These are phyloP conservation scores for Pedinophyceae sp. DNA, from an alignment of 139 green algal species.

Conservation along the genomic window DNA sequence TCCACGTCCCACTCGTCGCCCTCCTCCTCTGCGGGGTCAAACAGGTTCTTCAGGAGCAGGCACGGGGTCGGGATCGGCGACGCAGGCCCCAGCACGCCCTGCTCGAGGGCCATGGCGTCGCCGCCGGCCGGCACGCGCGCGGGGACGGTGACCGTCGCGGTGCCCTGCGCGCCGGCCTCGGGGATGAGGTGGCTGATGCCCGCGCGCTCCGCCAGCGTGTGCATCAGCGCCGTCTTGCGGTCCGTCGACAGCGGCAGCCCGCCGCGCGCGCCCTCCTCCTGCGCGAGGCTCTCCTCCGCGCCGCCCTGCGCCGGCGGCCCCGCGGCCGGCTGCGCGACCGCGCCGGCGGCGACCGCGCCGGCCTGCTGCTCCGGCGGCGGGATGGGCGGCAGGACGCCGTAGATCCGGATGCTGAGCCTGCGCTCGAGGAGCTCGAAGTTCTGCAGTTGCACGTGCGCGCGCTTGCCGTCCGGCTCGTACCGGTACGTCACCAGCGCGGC, in stretches of 20 bases:
- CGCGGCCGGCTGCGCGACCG: background rate
- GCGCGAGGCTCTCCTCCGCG: background rate
- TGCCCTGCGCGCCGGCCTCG: background rate
- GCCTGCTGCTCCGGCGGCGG: conserved; percentile 1
- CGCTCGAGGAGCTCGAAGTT: background rate
- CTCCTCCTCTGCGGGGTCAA: conserved; percentile 47
- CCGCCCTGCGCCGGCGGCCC: background rate
- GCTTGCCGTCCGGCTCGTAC: background rate
- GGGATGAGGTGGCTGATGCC: background rate
- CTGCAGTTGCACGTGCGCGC: background rate
- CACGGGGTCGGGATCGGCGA: conserved; percentile 80
- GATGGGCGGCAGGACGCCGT: conserved; percentile 4
- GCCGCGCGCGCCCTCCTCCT: background rate
- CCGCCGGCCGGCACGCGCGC: background rate
- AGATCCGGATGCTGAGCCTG: background rate
- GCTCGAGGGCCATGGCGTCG: conserved; percentile 16
- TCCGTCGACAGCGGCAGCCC: background rate
- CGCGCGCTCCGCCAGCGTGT: background rate
- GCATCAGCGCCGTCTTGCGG: background rate
- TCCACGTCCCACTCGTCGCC: conserved; percentile 80
- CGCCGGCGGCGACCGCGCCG: background rate
- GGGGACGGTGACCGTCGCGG: background rate
- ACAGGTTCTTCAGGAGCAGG: conserved; percentile 93
- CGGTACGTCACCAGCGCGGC: background rate
- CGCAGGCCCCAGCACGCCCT: conserved; percentile 70